Evolutionary conservation across 106 monocot species (phyloP).

Genomic region (Dendrobium catenatum): DNA sequence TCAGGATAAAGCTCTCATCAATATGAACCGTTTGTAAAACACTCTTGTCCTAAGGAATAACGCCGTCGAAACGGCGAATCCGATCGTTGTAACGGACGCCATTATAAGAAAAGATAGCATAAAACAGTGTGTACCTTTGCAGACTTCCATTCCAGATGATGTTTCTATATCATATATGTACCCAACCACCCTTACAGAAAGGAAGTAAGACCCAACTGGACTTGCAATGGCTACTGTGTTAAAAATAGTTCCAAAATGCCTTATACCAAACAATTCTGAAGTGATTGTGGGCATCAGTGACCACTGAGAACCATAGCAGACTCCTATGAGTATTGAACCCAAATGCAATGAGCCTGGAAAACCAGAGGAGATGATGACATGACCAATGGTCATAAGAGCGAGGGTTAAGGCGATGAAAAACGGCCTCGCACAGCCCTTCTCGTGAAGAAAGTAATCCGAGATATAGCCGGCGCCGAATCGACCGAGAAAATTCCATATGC

Average conservation of each 20-base stretch:
- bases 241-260: conserved; percentile 89
- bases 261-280: conserved; percentile 80
- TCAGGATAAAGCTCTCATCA: conserved; percentile 1
- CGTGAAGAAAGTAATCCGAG: conserved; percentile 61
- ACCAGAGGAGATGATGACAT: conserved; percentile 53
- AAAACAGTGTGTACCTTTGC: conserved; percentile 66
- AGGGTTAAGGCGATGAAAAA: conserved; percentile 71
- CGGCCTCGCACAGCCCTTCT: conserved; percentile 41
- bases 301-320: conserved; percentile 93
- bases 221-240: conserved; percentile 79
- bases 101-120: conserved; percentile 71
- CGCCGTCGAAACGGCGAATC: conserved; percentile 23
- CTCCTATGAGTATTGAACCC: conserved; percentile 66
- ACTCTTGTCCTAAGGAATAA: conserved; percentile 52
- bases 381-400: conserved; percentile 62
- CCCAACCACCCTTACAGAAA: conserved; percentile 84
- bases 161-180: conserved; percentile 73
- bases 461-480: conserved; percentile 69
- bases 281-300: conserved; percentile 85
- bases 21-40: conserved; percentile 45
- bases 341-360: conserved; percentile 52
- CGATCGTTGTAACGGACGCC: conserved; percentile 40
- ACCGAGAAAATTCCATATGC: conserved; percentile 94
- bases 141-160: conserved; percentile 16
- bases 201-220: conserved; percentile 70